Evolutionary conservation across 495 filamentous ascomycete species (phyloP).

Genomic region (Pseudevernia furfuracea): DNA sequence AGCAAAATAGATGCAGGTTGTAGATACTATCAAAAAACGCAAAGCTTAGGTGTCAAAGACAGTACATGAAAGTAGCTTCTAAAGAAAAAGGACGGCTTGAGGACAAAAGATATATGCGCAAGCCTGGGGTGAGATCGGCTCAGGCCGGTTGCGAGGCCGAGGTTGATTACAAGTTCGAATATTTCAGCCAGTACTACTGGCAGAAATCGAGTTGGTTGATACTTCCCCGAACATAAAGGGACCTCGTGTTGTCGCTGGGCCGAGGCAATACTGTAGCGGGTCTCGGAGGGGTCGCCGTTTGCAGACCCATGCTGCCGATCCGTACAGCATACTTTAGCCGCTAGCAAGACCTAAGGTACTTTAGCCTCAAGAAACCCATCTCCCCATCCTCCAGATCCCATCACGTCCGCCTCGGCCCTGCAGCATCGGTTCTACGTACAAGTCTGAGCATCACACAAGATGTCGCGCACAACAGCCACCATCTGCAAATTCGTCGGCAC

Average conservation of each 20-base stretch:
- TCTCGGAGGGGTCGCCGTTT: background rate
- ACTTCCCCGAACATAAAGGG: background rate
- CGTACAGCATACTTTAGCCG: background rate
- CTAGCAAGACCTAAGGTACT: background rate
- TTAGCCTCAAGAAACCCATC: background rate
- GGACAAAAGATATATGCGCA: background rate
- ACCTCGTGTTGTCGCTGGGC: background rate
- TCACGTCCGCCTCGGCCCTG: background rate
- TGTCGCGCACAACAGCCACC: constrained; percentile 55
- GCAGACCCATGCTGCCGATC: background rate
- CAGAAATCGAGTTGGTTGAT: too few species aligned
- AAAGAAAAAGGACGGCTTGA: background rate
- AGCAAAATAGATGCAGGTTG: too few species aligned
- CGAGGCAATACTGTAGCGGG: too few species aligned
- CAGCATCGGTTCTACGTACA: background rate
- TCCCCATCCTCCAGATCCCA: background rate
- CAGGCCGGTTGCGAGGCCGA: background rate
- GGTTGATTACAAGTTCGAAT: background rate
- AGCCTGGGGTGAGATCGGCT: background rate
- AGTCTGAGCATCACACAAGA: constrained; percentile 28
- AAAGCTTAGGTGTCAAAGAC: background rate
- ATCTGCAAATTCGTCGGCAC: constrained; percentile 85
- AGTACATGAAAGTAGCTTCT: background rate
- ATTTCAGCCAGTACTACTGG: background rate
- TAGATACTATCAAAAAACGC: background rate